Percentiles rank a stretch among this genome's conserved stretches.
phyloP scores from a whole-genome alignment of 2,329 filamentous ascomycete species.

The Pestalotiopsis sp. region DNA sequence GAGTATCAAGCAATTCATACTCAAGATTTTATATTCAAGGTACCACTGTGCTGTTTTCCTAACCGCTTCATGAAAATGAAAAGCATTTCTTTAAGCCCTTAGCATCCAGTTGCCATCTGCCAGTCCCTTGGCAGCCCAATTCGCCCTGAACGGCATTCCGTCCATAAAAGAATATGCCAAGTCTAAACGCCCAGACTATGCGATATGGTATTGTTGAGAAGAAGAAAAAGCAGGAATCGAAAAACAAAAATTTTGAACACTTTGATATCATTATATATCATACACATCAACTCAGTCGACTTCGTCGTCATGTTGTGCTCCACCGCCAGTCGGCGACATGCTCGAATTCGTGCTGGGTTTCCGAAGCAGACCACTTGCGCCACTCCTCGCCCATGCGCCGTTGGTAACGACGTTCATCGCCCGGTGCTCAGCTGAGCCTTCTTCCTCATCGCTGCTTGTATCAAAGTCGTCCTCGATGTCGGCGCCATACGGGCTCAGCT shows the following conservation, averaged over 20 bases:
- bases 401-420: slow-evolving; percentile 46
- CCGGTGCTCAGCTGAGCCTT: slow-evolving; percentile 42
- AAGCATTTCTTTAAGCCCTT: not conserved
- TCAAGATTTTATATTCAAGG: not conserved
- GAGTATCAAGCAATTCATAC: not conserved
- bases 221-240: not conserved
- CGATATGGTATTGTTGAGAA: slow-evolving; percentile 6
- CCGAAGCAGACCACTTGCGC: slow-evolving; percentile 34
- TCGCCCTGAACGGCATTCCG: not conserved
- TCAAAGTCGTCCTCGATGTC: slow-evolving; percentile 43
- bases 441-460: slow-evolving; percentile 33
- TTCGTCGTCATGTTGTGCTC: slow-evolving; percentile 14
- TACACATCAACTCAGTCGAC: slow-evolving; percentile 17
- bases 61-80: not conserved
- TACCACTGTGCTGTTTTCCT: not conserved
- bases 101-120: not conserved
- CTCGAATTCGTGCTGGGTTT: slow-evolving; percentile 22
- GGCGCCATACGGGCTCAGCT: slow-evolving; percentile 48
- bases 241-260: not conserved
- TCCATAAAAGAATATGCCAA: not conserved
- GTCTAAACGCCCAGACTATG: slow-evolving; percentile 10
- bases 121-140: not conserved
- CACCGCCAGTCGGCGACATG: slow-evolving; percentile 8
- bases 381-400: slow-evolving; percentile 37
- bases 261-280: not conserved